Evolutionary conservation across 345 rosid genomes (phyloP).

Genomic region (Jatropha curcas): DNA sequence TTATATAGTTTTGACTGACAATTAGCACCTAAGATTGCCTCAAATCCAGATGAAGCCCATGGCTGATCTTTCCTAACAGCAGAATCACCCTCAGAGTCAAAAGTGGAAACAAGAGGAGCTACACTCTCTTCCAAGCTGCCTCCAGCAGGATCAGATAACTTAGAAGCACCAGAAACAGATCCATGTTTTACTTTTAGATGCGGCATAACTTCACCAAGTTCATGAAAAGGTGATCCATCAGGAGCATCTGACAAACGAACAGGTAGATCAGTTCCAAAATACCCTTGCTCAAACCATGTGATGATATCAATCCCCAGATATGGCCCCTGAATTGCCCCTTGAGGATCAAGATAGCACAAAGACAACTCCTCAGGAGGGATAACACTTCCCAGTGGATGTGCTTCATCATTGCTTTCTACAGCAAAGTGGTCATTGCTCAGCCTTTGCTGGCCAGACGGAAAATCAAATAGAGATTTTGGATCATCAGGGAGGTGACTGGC

Average conservation of each 20-base stretch:
- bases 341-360: conserved; percentile 26
- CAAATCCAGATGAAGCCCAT: conserved; percentile 20
- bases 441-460: conserved; percentile 5
- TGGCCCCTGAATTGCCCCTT: conserved; percentile 26
- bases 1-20: conserved; percentile 22
- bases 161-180: conserved; percentile 2
- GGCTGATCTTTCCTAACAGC: conserved; percentile 20
- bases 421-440: background rate
- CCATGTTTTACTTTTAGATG: conserved; percentile 21
- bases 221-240: conserved; percentile 22
- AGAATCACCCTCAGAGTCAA: conserved; percentile 20
- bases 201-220: conserved; percentile 29
- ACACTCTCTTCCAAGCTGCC: conserved; percentile 21
- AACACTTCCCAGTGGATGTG: background rate
- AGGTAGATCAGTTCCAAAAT: conserved; percentile 32
- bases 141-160: conserved; percentile 27
- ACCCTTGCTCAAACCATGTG: conserved; percentile 32
- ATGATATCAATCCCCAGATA: conserved; percentile 32
- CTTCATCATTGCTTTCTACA: background rate
- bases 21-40: conserved; percentile 16
- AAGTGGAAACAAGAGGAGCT: conserved; percentile 14
- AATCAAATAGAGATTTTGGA: conserved; percentile 15
- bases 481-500: conserved; percentile 21
- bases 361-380: conserved; percentile 18
- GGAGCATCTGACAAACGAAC: conserved; percentile 28